Base-by-base conservation (phyloP, 805 yeast species). In the Lachancea thermotolerans region DNA sequence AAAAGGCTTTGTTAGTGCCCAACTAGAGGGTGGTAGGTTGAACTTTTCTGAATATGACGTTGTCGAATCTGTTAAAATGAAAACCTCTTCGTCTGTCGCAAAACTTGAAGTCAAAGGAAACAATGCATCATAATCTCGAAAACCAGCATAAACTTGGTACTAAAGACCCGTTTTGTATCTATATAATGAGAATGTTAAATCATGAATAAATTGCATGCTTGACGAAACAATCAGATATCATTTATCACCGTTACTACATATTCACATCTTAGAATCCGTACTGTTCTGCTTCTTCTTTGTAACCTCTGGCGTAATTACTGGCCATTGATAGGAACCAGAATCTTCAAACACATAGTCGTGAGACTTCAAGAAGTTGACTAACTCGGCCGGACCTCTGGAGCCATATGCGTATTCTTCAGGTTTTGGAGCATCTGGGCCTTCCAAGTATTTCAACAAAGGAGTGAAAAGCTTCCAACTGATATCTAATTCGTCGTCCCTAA, bases 401-500 rank as follows among this genome's bases (percentile, higher is more conserved):
- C 98, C 98, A 65, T 93, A 91, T 12, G 91, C 77, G 64, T 91
- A 91, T 38, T 72, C 62, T 21, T 70, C 66, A 41, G 93, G 90
- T 15, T 65, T 56, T 47, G 93, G 91, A 42, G 79, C 83, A 44
- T 79, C 68, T 40, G 77, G 73, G 39, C 81, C 74, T 68, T 91
- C 98, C 47, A 93, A 72, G 65, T 77, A 74, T 50, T 93, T 72
- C 62, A 93, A 76, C 54, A 93, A 72, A 14, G 98, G 98, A 15
- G 98, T 93, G 73, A 91, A 93, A 48, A 93, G 71, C 55, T 75
- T 75, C 99, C 99, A 93, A 49, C 95, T 83, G 48, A 83, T 81
- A 46, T 90, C 97, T 62, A 93, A 77, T 72, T 93, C 99, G 65
- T 93, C 99, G 64, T 91, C 97, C 71, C 99, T 83, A 30, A 93